Base-by-base conservation (phyloP, 306 rosid species). In the Cajanus cajan region DNA sequence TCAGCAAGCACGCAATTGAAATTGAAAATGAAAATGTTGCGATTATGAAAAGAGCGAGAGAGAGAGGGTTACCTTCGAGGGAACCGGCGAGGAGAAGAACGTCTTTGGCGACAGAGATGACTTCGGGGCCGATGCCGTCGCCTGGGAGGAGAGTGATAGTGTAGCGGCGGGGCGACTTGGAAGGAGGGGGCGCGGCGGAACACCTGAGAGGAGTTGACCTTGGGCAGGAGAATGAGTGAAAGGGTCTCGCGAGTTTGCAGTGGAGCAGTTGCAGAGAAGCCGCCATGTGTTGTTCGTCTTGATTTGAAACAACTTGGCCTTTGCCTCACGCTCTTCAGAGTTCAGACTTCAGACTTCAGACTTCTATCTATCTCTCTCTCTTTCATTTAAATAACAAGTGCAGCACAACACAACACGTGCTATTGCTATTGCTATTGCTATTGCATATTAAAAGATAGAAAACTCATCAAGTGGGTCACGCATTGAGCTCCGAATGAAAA, bases 71-170 rank as follows among this genome's bases (percentile, higher is more conserved):
- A 66, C 98, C 98, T 82, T 95, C 91, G 10, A 91, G 64, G 36
- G 96, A 85, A 34, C 92, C 95, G 6, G 88, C 74, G 25, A 88
- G 90, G 69, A 79, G 79, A 80, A 92, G 97, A 66, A 94, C 95
- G 54, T 89, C 87, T 77, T 85, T 90, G 15, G 98, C 97, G 71
- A 94, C 92, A 36, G 97, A 81, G 71, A 90, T 83, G 21, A 94
- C 93, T 75, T 94, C 98, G 0, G 97, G 97, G 39, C 98, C 98
- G 82, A 95, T 90, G 54, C 98, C 98, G 61, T 95, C 98, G 44
- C 98, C 98, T 8, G 97, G 98, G 65, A 92, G 97, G 33, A 91
- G 80, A 71, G 98, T 90, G 84, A 95, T 82, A 28, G 78, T 25
- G 87, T 90, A 92, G 21, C 89, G 87, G 21, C 92, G 87, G 28